These are phyloP conservation scores for Ceratobasidium sp. DNA, from an alignment of 1,284 basidiomycete genomes.

Conservation along the genomic window DNA sequence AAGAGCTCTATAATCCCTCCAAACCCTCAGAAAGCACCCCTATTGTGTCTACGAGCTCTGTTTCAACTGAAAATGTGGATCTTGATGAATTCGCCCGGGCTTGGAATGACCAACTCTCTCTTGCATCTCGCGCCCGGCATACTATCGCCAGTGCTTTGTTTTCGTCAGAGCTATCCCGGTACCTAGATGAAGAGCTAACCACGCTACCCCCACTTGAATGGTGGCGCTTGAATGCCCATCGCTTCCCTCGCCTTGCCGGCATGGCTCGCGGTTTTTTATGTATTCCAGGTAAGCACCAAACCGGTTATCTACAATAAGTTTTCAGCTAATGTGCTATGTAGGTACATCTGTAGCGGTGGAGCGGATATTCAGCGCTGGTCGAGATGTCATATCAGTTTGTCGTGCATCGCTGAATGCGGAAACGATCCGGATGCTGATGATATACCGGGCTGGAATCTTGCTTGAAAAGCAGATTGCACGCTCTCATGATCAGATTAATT, in stretches of 20 bases:
- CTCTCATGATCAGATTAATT: neutral
- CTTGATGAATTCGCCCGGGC: neutral
- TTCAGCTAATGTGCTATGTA: neutral
- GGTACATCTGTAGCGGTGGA: conserved; percentile 44
- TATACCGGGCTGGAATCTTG: conserved; percentile 1
- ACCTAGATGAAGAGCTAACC: too few relatives aligned
- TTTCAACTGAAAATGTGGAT: too few relatives aligned
- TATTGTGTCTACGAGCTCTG: neutral
- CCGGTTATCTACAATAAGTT: neutral
- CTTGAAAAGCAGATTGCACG: conserved; percentile 18
- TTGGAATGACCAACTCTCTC: neutral
- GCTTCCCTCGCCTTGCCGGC: conserved; percentile 12
- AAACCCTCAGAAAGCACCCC: too few relatives aligned
- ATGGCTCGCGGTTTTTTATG: too few relatives aligned
- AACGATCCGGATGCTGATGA: conserved; percentile 10
- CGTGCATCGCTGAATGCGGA: too few relatives aligned
- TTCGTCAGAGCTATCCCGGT: neutral
- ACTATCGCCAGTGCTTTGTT: too few relatives aligned
- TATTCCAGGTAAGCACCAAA: too few relatives aligned
- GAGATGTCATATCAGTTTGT: too few relatives aligned
- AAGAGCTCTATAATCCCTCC: too few relatives aligned
- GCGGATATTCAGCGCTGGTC: conserved; percentile 27
- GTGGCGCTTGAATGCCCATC: conserved; percentile 1
- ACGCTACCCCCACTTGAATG: neutral
- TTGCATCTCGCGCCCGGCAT: neutral